Base-by-base conservation (phyloP, 2,329 filamentous ascomycete species). In the Phialemoniopsis sp. region DNA sequence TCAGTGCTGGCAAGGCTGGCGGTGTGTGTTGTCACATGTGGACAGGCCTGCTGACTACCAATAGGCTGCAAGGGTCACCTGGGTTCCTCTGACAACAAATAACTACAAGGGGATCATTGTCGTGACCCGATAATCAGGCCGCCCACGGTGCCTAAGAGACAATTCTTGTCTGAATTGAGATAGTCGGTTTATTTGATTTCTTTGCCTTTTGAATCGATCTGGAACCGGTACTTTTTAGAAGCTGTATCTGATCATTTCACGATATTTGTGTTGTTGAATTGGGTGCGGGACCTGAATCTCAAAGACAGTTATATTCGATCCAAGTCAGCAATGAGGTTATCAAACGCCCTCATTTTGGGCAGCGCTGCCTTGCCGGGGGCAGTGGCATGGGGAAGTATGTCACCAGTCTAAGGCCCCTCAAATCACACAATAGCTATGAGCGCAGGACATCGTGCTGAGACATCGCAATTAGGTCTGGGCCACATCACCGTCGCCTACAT, bases 401-500 rank as follows among this genome's bases (percentile, higher is more conserved):
- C 15, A 32, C 10, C 21, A 26, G 10, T 26, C 21, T 10, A 10
- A 26, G 10, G 6, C 10, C 6, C 10, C 21, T 6, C 10, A 6
- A 26, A 26, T 10, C 21, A 26, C 21, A 10, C 10, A 10, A 10
- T 6, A 26, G 10, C 10, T 26, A 6, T 10, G 21, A 26, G 21
- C 6, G 10, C 10, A 10, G 21, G 21, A 26, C 10, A 26, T 10
- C 21, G 21, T 39, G 38, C 42, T 50, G 34, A 49, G 39, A 26
- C 38, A 32, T 19, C 16, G 32, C 14, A 13, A 15, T n/a, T 42
- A 78, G 76, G 74, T 45, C 68, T 85, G 40, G 81, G 81, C 2
- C 81, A 85, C 57, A 78, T 82, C 52, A 79, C 80, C 4, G 74
- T 82, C 8, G 81, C 78, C 32, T 82, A 80, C 52, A 54, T 85